phyloP scores from a whole-genome alignment of 139 green algal genomes.

The Zygnema circumcarinatum region DNA sequence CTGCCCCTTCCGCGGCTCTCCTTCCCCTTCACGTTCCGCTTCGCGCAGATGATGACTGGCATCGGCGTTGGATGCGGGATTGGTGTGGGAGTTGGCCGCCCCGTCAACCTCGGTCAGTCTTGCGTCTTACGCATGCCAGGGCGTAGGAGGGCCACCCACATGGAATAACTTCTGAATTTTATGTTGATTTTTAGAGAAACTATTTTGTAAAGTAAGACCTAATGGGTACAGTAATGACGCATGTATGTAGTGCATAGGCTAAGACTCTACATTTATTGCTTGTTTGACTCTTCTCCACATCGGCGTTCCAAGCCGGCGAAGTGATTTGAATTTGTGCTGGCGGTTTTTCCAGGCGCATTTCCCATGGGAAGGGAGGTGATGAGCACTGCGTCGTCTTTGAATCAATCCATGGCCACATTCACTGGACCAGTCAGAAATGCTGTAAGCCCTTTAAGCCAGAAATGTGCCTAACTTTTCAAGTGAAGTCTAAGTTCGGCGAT shows the following conservation, averaged over 20 bases:
- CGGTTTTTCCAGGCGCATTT: neutral
- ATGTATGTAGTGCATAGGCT: too few species aligned
- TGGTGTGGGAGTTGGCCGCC: conserved; percentile 17
- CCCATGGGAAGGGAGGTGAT: conserved; percentile 11
- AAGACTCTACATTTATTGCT: too few species aligned
- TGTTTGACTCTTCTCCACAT: too few species aligned
- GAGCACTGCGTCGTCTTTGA: neutral
- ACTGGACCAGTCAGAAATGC: neutral
- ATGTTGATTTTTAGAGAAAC: neutral
- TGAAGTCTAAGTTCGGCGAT: neutral
- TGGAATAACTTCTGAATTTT: neutral
- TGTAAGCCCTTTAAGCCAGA: neutral
- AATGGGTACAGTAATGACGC: too few species aligned
- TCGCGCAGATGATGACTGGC: conserved; percentile 19
- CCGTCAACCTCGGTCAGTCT: conserved; percentile 29
- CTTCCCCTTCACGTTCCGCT: neutral
- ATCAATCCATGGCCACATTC: neutral
- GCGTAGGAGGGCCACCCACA: neutral
- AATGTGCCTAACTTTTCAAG: neutral
- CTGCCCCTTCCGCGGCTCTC: neutral
- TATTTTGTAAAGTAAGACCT: neutral
- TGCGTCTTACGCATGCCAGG: neutral
- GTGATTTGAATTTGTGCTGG: too few species aligned
- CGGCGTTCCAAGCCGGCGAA: too few species aligned
- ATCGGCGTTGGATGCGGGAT: conserved; percentile 27